phyloP scores from a whole-genome alignment of 2,329 filamentous ascomycete genomes.

The Lomentospora prolificans region DNA sequence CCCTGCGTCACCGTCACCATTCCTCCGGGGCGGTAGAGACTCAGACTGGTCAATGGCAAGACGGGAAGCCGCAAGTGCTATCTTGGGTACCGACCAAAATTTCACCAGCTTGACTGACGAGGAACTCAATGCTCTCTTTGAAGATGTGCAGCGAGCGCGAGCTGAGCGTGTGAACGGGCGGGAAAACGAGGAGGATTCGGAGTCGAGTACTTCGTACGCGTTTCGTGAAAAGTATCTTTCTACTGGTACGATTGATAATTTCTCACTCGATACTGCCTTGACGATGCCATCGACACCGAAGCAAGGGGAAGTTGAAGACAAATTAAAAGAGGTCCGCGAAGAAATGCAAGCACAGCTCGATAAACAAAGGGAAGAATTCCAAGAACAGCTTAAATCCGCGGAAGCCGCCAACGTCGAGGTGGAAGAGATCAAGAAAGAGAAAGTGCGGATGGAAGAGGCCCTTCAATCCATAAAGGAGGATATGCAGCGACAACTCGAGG shows the following conservation, averaged over 20 bases:
- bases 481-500: constrained; percentile 76
- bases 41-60: constrained; percentile 93
- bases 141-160: constrained; percentile 82
- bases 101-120: constrained; percentile 86
- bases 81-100: constrained; percentile 84
- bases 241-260: constrained; percentile 88
- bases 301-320: constrained; percentile 65
- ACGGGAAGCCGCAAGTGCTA: constrained; percentile 83
- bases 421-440: constrained; percentile 76
- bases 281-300: constrained; percentile 92
- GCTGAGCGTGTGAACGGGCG: constrained; percentile 63
- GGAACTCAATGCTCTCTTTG: constrained; percentile 85
- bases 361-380: constrained; percentile 73
- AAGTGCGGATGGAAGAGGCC: constrained; percentile 73
- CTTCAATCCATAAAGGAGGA: constrained; percentile 71
- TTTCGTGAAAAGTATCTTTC: constrained; percentile 92
- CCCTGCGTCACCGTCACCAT: constrained; percentile 69
- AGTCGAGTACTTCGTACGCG: constrained; percentile 81
- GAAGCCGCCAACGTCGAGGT: constrained; percentile 69
- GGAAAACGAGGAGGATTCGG: constrained; percentile 79
- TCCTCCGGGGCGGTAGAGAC: constrained; percentile 57
- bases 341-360: constrained; percentile 78
- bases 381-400: constrained; percentile 64
- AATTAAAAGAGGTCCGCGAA: constrained; percentile 63
- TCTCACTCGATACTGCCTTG: constrained; percentile 85